Evolutionary conservation across 495 filamentous ascomycete species (phyloP), one percentile per base, ranked within the genome.

Genomic region (Pyrenopolyporus hunteri): DNA sequence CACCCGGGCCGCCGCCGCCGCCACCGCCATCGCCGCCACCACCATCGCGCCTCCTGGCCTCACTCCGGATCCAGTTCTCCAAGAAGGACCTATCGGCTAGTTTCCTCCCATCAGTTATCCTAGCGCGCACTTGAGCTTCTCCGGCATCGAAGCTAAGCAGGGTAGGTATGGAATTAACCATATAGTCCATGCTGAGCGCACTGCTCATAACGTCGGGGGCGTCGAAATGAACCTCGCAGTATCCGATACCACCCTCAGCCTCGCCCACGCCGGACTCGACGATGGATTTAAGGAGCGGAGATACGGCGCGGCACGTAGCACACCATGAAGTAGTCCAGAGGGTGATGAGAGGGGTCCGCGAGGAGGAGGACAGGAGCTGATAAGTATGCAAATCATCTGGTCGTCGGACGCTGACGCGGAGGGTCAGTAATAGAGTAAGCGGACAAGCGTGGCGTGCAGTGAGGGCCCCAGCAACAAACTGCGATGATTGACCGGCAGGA

Each of bases 321-420:
- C 86, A 89, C 72, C 80, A 89, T 6, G 82, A 84, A 0, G 88
- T 80, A 1, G 85, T 88, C 88, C 87, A 91, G 10, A 90, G 73
- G 1, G 88, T 90, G 26, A 90, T 74, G 4, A 90, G 74, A 4
- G 87, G 83, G n/a, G 73, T 78, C 16, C 79, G 73, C 6, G 77
- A 74, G n/a, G 82, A 79, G 1, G 85, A 78, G 0, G 84, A 83
- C 36, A 87, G 72, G 36, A 85, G 77, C 14, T 81, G 79, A 55
- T 87, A 81, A 31, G 78, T 85, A 66, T 84, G 70, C 56, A 90
- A 80, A 58, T 88, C 84, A 48, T 83, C 74, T n/a, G 78, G 75
- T 29, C 76, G 77, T 33, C 87, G 85, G 53, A 88, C 76, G 3
- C 81, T 86, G 53, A 6, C 16, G 39, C 26, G 43, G 9, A 44